Conservation (phyloP, 352 stramenopile genomes). For the Paralagenidium karlingii region DNA sequence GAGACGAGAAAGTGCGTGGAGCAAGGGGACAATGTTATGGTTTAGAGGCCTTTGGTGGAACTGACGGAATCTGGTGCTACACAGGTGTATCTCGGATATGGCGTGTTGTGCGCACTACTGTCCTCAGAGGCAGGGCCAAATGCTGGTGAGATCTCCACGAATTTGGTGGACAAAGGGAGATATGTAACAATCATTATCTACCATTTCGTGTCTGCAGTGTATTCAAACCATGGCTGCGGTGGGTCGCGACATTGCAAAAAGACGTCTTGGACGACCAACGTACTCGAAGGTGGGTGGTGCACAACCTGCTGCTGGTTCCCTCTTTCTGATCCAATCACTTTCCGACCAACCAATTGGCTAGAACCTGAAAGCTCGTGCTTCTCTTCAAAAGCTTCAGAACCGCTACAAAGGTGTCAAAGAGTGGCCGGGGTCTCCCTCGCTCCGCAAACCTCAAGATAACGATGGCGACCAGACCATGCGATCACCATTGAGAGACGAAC, state of each 20-base stretch:
- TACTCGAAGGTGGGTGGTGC: conserved; percentile 30
- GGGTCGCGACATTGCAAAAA: conserved; percentile 45
- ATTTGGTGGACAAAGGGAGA: not conserved
- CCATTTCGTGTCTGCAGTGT: conserved; percentile 28
- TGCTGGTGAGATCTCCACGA: not conserved
- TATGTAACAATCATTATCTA: not conserved
- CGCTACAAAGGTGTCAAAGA: conserved; percentile 36
- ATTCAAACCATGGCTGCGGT: conserved; percentile 45
- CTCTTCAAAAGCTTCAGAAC: conserved; percentile 52
- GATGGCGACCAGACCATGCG: too few species aligned
- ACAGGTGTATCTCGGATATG: conserved; percentile 37
- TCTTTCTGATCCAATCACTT: not conserved
- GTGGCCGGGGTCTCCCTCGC: conserved; percentile 48
- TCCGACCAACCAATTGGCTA: not conserved
- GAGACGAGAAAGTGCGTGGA: conserved; percentile 23
- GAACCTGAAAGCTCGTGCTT: conserved; percentile 39
- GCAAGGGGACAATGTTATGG: not conserved
- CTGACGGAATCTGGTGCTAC: too few species aligned
- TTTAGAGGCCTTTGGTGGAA: not conserved
- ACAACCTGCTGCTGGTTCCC: not conserved
- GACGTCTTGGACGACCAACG: conserved; percentile 34
- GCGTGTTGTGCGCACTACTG: conserved; percentile 45
- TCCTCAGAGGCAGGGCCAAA: conserved; percentile 29
- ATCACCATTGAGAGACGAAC: too few species aligned
- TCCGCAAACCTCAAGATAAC: too few species aligned